Percentiles rank a stretch among this genome's conserved stretches.
Evolutionary conservation across 108 stramenopile genomes (phyloP).

Genomic region (Schizochytrium sp.): DNA sequence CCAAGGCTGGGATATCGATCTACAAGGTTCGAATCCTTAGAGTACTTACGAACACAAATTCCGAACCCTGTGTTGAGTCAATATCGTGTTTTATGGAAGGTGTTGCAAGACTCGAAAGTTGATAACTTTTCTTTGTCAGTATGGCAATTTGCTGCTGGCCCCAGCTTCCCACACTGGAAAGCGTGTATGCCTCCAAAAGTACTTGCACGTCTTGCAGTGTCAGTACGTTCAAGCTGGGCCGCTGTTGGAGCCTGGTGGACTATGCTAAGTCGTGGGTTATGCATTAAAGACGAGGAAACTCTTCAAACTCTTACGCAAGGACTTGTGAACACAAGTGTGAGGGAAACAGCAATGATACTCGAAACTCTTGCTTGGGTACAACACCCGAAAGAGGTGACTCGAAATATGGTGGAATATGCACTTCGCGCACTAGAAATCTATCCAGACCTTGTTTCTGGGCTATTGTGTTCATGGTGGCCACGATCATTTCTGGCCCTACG

Average conservation of each 20-base stretch:
- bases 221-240: background rate
- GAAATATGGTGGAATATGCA: background rate
- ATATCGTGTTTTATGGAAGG: background rate
- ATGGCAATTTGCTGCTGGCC: background rate
- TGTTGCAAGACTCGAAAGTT: background rate
- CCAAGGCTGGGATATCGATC: background rate
- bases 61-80: background rate
- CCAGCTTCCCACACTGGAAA: background rate
- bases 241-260: slow-evolving; percentile 4
- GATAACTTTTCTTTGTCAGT: background rate
- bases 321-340: background rate
- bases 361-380: background rate
- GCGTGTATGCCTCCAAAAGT: background rate
- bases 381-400: background rate
- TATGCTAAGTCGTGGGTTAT: slow-evolving; percentile 5
- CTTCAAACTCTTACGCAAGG: background rate
- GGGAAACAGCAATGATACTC: background rate
- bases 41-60: slow-evolving; percentile 16
- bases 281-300: background rate
- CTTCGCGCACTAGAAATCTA: background rate
- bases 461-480: slow-evolving; percentile 32
- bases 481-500: background rate
- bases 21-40: background rate
- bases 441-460: background rate
- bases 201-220: background rate